Conservation (phyloP, 495 filamentous ascomycete species). For the Lasiosphaeria hispida region DNA sequence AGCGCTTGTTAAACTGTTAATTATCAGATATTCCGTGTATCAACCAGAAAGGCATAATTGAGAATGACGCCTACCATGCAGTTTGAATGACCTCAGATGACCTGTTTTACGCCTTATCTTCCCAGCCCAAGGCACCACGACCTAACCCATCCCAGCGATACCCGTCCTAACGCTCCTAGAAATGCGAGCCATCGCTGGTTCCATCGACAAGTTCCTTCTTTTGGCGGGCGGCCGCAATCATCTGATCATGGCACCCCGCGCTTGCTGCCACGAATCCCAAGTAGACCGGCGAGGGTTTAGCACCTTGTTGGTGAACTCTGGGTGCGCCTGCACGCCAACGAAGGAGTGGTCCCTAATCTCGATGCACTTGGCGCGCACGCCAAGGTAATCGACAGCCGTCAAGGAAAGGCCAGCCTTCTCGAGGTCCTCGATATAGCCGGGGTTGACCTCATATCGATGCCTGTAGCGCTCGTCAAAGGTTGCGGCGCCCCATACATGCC, state of each 20-base stretch:
- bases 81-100: too few species aligned
- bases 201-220: too few species aligned
- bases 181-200: too few species aligned
- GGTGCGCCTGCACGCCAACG: conserved; percentile 52
- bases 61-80: too few species aligned
- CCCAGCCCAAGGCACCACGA: too few species aligned
- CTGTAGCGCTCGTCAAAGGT: conserved; percentile 65
- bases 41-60: too few species aligned
- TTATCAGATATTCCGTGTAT: too few species aligned
- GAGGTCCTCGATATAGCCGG: conserved; percentile 59
- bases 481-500: conserved; percentile 62
- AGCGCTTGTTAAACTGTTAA: too few species aligned
- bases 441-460: conserved; percentile 77
- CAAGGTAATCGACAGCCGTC: conserved; percentile 76
- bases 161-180: too few species aligned
- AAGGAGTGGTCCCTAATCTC: conserved; percentile 91
- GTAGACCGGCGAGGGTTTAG: conserved; percentile 70
- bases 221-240: too few species aligned
- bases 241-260: conserved; percentile 54
- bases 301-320: conserved; percentile 20
- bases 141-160: too few species aligned
- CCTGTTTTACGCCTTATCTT: too few species aligned
- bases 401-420: conserved; percentile 59
- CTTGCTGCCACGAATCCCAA: conserved; percentile 84
- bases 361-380: conserved; percentile 85